Evolutionary conservation across 352 stramenopile species (phyloP).

Genomic region (Thalassiosira hispida): DNA sequence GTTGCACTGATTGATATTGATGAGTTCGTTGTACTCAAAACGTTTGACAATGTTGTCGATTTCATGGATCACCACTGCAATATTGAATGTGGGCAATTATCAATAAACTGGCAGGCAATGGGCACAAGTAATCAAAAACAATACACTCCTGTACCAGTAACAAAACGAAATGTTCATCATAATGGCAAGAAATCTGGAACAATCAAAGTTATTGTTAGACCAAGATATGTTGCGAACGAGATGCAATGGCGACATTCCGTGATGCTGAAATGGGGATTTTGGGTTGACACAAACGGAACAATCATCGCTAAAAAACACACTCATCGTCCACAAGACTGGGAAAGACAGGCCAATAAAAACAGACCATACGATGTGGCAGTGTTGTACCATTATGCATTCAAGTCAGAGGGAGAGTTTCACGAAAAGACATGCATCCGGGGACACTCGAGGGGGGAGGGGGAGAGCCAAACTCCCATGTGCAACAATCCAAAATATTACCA

Average conservation of each 20-base stretch:
- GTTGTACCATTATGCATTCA: constrained; percentile 36
- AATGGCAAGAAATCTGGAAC: no score
- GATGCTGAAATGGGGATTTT: no score
- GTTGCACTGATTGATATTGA: constrained; percentile 42
- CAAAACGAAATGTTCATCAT: no score
- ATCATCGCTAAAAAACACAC: background rate
- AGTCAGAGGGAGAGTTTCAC: constrained; percentile 18
- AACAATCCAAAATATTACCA: background rate
- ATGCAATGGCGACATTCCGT: no score
- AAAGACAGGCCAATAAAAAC: constrained; percentile 6
- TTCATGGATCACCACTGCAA: constrained; percentile 20
- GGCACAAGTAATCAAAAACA: no score
- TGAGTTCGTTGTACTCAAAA: constrained; percentile 48
- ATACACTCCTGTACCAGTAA: no score
- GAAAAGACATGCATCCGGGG: constrained; percentile 24
- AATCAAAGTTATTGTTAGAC: no score
- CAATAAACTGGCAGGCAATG: background rate
- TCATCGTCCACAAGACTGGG: background rate
- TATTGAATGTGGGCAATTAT: constrained; percentile 8
- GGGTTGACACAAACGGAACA: constrained; percentile 1
- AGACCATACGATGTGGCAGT: constrained; percentile 17
- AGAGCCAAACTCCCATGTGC: background rate
- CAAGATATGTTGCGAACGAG: no score
- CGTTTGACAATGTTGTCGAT: constrained; percentile 19
- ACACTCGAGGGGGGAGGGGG: background rate